Conservation (phyloP, 495 filamentous ascomycete species). For the Aspergillus indologenus region DNA sequence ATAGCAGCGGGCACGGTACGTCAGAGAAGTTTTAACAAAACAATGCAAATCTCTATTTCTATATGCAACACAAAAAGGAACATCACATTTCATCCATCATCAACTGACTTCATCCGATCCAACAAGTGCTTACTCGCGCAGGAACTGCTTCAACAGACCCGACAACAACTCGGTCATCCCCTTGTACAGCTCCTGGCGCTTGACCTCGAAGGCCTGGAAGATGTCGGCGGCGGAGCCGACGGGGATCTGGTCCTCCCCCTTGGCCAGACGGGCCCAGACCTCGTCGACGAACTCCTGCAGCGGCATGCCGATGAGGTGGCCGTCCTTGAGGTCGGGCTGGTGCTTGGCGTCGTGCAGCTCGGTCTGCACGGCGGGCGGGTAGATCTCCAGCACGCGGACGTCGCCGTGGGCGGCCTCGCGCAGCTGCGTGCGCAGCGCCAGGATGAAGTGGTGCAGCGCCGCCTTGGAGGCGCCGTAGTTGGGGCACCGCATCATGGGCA, state of each 20-base stretch:
- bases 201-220: conserved; percentile 37
- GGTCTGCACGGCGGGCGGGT: conserved; percentile 67
- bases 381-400: conserved; percentile 61
- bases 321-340: conserved; percentile 42
- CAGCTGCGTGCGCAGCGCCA: conserved; percentile 62
- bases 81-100: background rate
- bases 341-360: conserved; percentile 42
- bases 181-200: conserved; percentile 37
- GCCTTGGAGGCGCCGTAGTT: conserved; percentile 50
- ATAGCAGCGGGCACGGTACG: too few species aligned
- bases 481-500: conserved; percentile 43
- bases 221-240: conserved; percentile 35
- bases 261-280: conserved; percentile 51
- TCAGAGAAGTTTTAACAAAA: too few species aligned
- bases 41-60: background rate
- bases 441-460: conserved; percentile 49
- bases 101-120: conserved; percentile 3
- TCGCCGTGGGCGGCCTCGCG: conserved; percentile 34
- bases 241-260: conserved; percentile 48
- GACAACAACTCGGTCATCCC: conserved; percentile 35
- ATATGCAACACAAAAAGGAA: background rate
- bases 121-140: conserved; percentile 17
- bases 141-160: conserved; percentile 27
- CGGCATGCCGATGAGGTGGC: conserved; percentile 57
- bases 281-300: conserved; percentile 59